Evolutionary conservation across 495 filamentous ascomycete genomes (phyloP).

Genomic region (Astrocystis sublimbata): DNA sequence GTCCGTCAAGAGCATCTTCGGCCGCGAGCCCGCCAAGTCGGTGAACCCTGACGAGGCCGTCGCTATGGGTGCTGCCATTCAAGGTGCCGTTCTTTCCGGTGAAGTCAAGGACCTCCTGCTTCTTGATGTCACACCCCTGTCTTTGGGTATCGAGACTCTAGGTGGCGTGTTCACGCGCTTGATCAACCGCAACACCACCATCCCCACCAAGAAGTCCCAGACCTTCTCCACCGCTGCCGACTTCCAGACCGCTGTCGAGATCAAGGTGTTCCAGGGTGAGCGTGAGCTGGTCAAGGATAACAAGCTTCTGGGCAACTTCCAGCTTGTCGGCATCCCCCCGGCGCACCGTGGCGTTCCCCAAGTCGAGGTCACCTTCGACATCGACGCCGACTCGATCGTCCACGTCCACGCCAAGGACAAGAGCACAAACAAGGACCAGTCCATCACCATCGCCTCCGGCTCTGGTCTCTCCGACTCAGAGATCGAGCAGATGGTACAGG

Average conservation of each 20-base stretch:
- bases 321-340: constrained; percentile 96
- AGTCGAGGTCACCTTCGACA: constrained; percentile 98
- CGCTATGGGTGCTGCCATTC: constrained; percentile 96
- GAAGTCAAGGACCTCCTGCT: constrained; percentile 96
- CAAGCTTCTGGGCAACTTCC: constrained; percentile 99
- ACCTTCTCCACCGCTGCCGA: constrained; percentile 98
- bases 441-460: constrained; percentile 97
- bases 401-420: constrained; percentile 99
- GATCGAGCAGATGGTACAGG: constrained; percentile 95
- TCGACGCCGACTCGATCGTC: constrained; percentile 98
- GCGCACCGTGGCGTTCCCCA: constrained; percentile 98
- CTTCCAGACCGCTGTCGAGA: constrained; percentile 99
- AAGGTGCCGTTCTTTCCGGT: constrained; percentile 95
- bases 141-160: constrained; percentile 98
- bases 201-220: constrained; percentile 99
- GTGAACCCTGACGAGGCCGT: constrained; percentile 99
- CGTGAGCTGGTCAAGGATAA: constrained; percentile 99
- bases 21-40: constrained; percentile 96
- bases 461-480: constrained; percentile 94
- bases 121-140: constrained; percentile 95
- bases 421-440: constrained; percentile 99
- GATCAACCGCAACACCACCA: constrained; percentile 99
- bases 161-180: constrained; percentile 98
- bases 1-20: constrained; percentile 96
- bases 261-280: constrained; percentile 99